Conservation (phyloP, 257 asterid species). For the Nicotiana obtusifolia region DNA sequence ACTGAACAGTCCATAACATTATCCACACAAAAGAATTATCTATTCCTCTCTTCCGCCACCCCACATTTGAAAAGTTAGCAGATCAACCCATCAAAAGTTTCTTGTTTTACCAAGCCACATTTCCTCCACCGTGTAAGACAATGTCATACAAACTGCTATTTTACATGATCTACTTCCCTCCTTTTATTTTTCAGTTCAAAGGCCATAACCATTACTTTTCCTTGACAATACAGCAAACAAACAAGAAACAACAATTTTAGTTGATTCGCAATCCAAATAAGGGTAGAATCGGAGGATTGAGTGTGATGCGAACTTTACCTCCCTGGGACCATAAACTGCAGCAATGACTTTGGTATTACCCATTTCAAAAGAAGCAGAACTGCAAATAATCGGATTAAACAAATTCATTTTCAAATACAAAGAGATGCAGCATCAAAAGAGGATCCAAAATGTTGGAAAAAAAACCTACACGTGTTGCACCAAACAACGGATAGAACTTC, state of each 20-base stretch:
- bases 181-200: background rate
- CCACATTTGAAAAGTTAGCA: background rate
- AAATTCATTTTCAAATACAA: slow-evolving; percentile 7
- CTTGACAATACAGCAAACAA: background rate
- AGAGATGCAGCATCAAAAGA: background rate
- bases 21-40: background rate
- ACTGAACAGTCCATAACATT: background rate
- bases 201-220: background rate
- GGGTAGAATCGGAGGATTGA: background rate
- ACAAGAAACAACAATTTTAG: background rate
- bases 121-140: background rate
- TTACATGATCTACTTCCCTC: background rate
- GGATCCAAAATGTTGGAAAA: background rate
- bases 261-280: background rate
- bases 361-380: slow-evolving; percentile 94
- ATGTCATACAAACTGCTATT: background rate
- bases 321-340: slow-evolving; percentile 96
- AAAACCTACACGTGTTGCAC: background rate
- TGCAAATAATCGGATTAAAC: slow-evolving; percentile 33
- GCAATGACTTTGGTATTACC: slow-evolving; percentile 98
- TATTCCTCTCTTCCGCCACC: background rate
- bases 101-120: background rate
- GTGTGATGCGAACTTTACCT: slow-evolving; percentile 31
- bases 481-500: background rate
- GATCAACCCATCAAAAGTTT: background rate